These are phyloP conservation scores for Kalanchoe fedtschenkoi DNA, from an alignment of 164 flowering plant species.

Conservation along the genomic window DNA sequence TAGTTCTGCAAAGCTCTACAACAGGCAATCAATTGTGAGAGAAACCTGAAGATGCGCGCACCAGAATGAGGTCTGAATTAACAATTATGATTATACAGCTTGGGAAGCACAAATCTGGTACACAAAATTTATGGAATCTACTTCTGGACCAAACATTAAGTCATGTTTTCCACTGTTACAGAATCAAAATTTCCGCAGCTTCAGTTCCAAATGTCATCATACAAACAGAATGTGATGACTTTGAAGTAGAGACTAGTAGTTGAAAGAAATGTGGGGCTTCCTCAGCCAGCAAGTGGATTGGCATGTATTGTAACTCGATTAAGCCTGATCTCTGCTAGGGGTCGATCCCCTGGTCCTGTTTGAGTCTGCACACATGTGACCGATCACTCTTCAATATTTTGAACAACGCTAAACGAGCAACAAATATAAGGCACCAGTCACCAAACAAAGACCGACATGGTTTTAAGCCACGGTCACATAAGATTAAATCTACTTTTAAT, in stretches of 20 bases:
- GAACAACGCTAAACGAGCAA: not conserved
- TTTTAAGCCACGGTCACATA: not conserved
- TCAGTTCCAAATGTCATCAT: not conserved
- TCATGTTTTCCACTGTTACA: too few species aligned
- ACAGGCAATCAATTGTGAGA: too few species aligned
- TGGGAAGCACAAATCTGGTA: too few species aligned
- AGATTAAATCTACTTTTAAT: not conserved
- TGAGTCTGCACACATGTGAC: constrained; percentile 26
- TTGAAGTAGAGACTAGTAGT: not conserved
- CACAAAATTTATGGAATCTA: too few species aligned
- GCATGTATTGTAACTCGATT: constrained; percentile 96
- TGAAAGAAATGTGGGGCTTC: not conserved
- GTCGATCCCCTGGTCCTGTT: constrained; percentile 35
- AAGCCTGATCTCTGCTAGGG: constrained; percentile 48
- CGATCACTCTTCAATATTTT: not conserved
- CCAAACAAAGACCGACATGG: not conserved
- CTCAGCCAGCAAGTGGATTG: constrained; percentile 82
- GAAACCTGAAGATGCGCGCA: too few species aligned
- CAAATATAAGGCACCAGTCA: not conserved
- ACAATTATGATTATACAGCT: too few species aligned
- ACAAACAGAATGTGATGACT: not conserved
- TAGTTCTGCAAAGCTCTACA: too few species aligned
- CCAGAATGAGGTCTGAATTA: too few species aligned
- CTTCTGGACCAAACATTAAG: too few species aligned
- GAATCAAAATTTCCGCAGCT: too few species aligned